These are phyloP conservation scores for Talaromyces sp. DNA, from an alignment of 2,329 filamentous ascomycete genomes.

Conservation along the genomic window DNA sequence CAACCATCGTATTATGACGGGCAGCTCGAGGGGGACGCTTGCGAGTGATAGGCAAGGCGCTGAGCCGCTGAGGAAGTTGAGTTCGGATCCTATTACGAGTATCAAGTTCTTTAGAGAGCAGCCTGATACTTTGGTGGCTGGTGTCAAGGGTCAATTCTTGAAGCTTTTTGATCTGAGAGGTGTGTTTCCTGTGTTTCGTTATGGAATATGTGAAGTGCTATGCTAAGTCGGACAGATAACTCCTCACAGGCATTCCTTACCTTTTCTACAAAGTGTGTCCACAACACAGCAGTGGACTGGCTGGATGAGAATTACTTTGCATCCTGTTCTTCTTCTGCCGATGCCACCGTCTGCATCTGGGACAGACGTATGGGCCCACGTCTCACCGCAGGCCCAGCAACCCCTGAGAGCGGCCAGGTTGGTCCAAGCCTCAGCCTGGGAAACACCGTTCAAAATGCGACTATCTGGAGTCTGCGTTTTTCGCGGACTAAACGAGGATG, in stretches of 20 bases:
- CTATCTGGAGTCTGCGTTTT: constrained; percentile 62
- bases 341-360: constrained; percentile 61
- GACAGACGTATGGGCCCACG: constrained; percentile 53
- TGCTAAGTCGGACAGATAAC: constrained; percentile 28
- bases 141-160: constrained; percentile 59
- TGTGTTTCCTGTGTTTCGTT: constrained; percentile 39
- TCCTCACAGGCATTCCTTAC: constrained; percentile 43
- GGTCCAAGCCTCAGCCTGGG: constrained; percentile 57
- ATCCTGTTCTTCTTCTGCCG: constrained; percentile 53
- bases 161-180: constrained; percentile 62
- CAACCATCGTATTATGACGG: constrained; percentile 45
- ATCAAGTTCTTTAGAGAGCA: constrained; percentile 62
- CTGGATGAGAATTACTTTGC: constrained; percentile 64
- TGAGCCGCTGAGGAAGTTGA: constrained; percentile 57
- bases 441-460: constrained; percentile 52
- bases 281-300: constrained; percentile 63
- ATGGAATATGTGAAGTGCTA: neutral
- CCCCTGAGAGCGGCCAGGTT: constrained; percentile 34
- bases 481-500: constrained; percentile 57
- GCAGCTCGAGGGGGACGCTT: constrained; percentile 29
- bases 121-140: constrained; percentile 59
- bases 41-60: constrained; percentile 30
- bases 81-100: constrained; percentile 61
- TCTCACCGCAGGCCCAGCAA: constrained; percentile 35
- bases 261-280: constrained; percentile 58